phyloP scores from a whole-genome alignment of 2,329 filamentous ascomycete genomes.

The Sphaerulina musiva region DNA sequence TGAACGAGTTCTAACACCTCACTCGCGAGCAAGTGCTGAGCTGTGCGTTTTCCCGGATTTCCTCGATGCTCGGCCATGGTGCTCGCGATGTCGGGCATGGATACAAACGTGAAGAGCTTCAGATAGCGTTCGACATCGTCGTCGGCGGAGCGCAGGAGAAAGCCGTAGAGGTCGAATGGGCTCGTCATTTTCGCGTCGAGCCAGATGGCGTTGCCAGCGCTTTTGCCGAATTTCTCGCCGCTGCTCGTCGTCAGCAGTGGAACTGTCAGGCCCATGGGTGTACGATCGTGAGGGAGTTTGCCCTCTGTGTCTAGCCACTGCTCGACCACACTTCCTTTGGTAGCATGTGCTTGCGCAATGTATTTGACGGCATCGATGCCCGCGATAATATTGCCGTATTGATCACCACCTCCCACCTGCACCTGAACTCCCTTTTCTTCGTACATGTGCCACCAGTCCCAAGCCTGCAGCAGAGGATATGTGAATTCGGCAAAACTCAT shows the following conservation, averaged over 20 bases:
- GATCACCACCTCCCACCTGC: slow-evolving; percentile 91
- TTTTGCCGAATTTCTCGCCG: slow-evolving; percentile 92
- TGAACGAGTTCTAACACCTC: slow-evolving; percentile 80
- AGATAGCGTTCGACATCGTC: slow-evolving; percentile 73
- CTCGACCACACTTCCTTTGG: slow-evolving; percentile 2
- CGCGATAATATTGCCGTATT: slow-evolving; percentile 91
- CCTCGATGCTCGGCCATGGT: slow-evolving; percentile 62
- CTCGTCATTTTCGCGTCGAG: slow-evolving; percentile 74
- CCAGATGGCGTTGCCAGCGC: slow-evolving; percentile 89
- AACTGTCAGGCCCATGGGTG: slow-evolving; percentile 79
- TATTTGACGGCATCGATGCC: slow-evolving; percentile 80
- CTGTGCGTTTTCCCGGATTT: slow-evolving; percentile 64
- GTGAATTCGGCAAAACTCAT: slow-evolving; percentile 92
- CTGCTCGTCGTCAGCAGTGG: slow-evolving; percentile 79
- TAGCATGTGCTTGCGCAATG: slow-evolving; percentile 49
- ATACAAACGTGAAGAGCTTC: slow-evolving; percentile 85
- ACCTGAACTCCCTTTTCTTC: slow-evolving; percentile 62
- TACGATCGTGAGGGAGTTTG: slow-evolving; percentile 37
- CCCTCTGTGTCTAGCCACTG: slow-evolving; percentile 28
- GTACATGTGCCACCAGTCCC: slow-evolving; percentile 93
- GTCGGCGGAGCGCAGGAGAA: slow-evolving; percentile 78
- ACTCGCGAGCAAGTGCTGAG: slow-evolving; percentile 75
- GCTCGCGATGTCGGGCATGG: slow-evolving; percentile 58
- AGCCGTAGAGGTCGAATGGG: slow-evolving; percentile 80
- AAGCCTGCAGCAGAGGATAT: slow-evolving; percentile 88